Conservation (phyloP, 768 basidiomycete species). For the Chlorophyllum brunneum region DNA sequence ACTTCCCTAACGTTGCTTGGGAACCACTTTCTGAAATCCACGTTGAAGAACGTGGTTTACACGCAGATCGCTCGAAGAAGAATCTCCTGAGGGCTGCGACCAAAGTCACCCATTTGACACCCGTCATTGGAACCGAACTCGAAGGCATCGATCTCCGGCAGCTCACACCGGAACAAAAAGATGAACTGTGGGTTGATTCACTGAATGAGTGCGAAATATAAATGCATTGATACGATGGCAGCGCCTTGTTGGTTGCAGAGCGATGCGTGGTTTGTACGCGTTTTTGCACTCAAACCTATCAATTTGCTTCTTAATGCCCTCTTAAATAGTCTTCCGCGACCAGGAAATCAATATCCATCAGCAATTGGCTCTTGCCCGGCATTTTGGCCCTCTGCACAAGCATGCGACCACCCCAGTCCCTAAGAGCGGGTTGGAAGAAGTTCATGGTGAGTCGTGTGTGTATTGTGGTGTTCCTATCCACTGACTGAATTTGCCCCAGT, state of each 20-base stretch:
- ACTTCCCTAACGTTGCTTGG: constrained; percentile 62
- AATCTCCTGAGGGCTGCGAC: constrained; percentile 58
- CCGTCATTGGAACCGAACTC: constrained; percentile 73
- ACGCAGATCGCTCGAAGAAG: constrained; percentile 68
- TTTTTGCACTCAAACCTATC: neutral
- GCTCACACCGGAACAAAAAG: constrained; percentile 64
- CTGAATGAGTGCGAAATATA: constrained; percentile 6
- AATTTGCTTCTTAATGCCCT: constrained; percentile 1
- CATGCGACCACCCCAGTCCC: constrained; percentile 82
- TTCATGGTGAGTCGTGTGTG: constrained; percentile 45
- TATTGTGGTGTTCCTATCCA: neutral
- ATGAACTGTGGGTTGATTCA: constrained; percentile 58
- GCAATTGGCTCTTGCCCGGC: constrained; percentile 66
- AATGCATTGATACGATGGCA: constrained; percentile 19
- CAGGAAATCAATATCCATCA: constrained; percentile 67
- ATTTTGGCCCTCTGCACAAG: constrained; percentile 76
- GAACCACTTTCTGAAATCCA: constrained; percentile 52
- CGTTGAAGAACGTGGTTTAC: constrained; percentile 65
- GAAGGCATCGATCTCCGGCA: constrained; percentile 70
- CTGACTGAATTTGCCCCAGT: constrained; percentile 33
- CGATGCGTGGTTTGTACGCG: constrained; percentile 71
- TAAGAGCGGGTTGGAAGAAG: constrained; percentile 69
- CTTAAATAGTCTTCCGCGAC: constrained; percentile 60
- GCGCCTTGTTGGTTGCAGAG: constrained; percentile 71
- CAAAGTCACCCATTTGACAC: constrained; percentile 67